Base-by-base conservation (phyloP, 2,329 filamentous ascomycete species). In the Coniochaeta sp. region DNA sequence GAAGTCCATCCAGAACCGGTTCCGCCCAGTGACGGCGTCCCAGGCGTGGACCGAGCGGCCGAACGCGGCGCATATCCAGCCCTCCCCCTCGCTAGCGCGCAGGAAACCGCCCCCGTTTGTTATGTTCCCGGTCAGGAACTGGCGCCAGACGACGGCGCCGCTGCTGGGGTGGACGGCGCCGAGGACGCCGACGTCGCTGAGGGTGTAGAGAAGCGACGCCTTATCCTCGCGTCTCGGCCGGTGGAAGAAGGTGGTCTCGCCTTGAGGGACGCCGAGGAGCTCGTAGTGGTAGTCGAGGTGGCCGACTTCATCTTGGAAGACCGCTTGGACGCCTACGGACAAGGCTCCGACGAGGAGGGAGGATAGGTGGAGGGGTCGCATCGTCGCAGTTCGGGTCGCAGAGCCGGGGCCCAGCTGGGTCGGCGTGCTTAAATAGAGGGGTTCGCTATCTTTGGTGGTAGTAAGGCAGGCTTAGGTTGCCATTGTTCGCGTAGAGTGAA, bases 211-310 rank as follows among this genome's bases (percentile, higher is more conserved):
- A 40, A 99, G 81, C 59, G 90, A 93, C 38, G 93, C 93, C 73
- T 90, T 91, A 63, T 93, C 93, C 66, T 88, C 85, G 63, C 85
- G 82, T 69, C 89, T 83, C 42, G 95, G 93, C 67, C 88, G 89
- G 77, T 97, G 91, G 84, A 98, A 98, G 82, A 98, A 96, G 67
- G 93, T 97, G 62, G 91, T 90, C 64, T 90, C 85, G 72, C 85
- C 80, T 72, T 89, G 89, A 59, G 95, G 92, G 40, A 90, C 77
- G 69, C 95, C 95, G 69, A 99, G 79, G 56, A 98, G 87, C 65
- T 90, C 86, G 77, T 96, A 87, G 76, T 98, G 93, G 78, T 92
- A 98, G 76, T 99, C 95, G 73, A 96, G 85, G 68, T 91, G 84
- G 77, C 88, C 93, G 66, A 96, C 92, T 74, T 99, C 93, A 71